A percentile compares a stretch with the other conserved stretches of the same genome.
Evolutionary conservation across 2,329 filamentous ascomycete genomes (phyloP).

Genomic region (Paradendryphiella salina): DNA sequence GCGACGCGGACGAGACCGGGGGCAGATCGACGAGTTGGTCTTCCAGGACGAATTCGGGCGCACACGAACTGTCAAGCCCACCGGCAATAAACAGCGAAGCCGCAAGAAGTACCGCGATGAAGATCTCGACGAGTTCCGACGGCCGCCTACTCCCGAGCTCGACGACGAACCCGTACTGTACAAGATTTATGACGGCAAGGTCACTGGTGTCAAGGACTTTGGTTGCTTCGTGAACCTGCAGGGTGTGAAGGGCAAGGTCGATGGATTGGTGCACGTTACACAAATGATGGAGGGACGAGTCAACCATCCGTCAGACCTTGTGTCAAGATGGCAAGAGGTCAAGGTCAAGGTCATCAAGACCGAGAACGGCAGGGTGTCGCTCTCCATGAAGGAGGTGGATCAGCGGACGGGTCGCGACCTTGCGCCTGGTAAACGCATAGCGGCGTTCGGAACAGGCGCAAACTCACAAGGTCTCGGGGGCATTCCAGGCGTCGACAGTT

Average conservation of each 20-base stretch:
- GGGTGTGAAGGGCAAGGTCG: slow-evolving; percentile 83
- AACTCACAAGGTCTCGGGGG: slow-evolving; percentile 83
- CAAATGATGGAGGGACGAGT: slow-evolving; percentile 84
- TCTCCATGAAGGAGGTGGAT: slow-evolving; percentile 98
- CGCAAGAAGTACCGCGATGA: slow-evolving; percentile 42
- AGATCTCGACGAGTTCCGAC: slow-evolving; percentile 64
- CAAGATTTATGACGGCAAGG: slow-evolving; percentile 88
- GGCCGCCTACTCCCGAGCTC: slow-evolving; percentile 70
- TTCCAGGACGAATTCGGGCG: slow-evolving; percentile 64
- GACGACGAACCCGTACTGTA: slow-evolving; percentile 79
- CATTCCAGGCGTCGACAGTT: slow-evolving; percentile 51
- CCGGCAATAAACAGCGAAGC: slow-evolving; percentile 49
- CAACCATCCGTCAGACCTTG: slow-evolving; percentile 86
- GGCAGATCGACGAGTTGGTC: slow-evolving; percentile 56
- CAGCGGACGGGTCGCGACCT: slow-evolving; percentile 85
- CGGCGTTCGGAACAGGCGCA: slow-evolving; percentile 68
- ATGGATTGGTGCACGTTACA: slow-evolving; percentile 92
- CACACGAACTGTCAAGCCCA: slow-evolving; percentile 46
- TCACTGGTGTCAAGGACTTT: slow-evolving; percentile 93
- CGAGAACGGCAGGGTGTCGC: slow-evolving; percentile 76
- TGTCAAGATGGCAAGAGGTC: slow-evolving; percentile 78
- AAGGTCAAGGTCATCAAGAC: slow-evolving; percentile 93
- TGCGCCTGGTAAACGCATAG: slow-evolving; percentile 74
- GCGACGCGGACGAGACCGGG: slow-evolving; percentile 47
- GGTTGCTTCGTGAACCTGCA: slow-evolving; percentile 93